Conservation (phyloP, 352 stramenopile species). For the Globisporangium okanoganense region DNA sequence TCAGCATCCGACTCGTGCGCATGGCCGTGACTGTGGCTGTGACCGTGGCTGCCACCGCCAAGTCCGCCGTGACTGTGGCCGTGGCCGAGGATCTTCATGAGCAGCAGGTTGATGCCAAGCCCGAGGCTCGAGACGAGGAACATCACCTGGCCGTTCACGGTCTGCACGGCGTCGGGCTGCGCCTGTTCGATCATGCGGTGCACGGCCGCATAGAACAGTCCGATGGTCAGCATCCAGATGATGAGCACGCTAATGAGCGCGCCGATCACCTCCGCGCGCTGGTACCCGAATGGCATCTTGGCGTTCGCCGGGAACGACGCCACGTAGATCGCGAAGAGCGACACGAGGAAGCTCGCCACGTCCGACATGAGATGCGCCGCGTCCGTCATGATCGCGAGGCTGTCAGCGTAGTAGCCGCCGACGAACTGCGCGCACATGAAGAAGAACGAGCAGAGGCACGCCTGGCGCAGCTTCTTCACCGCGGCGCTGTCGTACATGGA, state of each 20-base stretch:
- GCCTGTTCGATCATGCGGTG: conserved; percentile 62
- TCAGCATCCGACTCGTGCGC: conserved; percentile 23
- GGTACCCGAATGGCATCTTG: conserved; percentile 93
- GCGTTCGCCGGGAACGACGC: conserved; percentile 48
- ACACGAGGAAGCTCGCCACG: conserved; percentile 76
- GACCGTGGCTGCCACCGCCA: conserved; percentile 46
- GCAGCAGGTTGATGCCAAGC: conserved; percentile 92
- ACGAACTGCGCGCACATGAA: conserved; percentile 97
- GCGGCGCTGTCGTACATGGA: conserved; percentile 30
- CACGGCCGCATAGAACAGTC: conserved; percentile 90
- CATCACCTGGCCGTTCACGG: conserved; percentile 95
- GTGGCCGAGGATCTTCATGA: conserved; percentile 92
- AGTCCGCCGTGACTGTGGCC: conserved; percentile 42
- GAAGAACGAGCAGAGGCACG: conserved; percentile 77
- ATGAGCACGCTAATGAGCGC: conserved; percentile 93
- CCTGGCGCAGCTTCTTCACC: conserved; percentile 66
- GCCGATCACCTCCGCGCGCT: conserved; percentile 95
- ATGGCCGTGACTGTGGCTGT: conserved; percentile 38
- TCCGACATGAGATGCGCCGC: conserved; percentile 79
- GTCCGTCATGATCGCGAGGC: conserved; percentile 94
- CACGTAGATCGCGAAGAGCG: conserved; percentile 80
- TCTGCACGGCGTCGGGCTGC: conserved; percentile 31
- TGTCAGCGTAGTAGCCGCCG: conserved; percentile 92
- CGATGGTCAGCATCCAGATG: conserved; percentile 93
- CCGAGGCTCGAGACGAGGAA: conserved; percentile 91